Percentiles rank a stretch among this genome's conserved stretches.
Evolutionary conservation across 352 stramenopile species (phyloP).

Genomic region (Globisporangium nagaii): DNA sequence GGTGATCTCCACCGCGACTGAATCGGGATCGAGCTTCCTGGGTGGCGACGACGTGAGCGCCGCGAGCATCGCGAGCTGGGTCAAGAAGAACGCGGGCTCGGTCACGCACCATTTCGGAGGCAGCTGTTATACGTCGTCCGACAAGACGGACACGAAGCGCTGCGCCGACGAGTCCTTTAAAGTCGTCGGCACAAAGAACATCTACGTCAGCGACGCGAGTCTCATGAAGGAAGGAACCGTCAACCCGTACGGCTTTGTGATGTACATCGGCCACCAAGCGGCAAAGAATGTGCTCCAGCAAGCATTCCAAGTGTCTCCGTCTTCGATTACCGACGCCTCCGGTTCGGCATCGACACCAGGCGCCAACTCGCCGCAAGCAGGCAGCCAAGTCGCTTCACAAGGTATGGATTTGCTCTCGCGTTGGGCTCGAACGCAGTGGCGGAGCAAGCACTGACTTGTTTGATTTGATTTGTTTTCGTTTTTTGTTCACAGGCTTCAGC

Average conservation of each 20-base stretch:
- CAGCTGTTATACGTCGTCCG: constrained; percentile 23
- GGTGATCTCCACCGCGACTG: constrained; percentile 14
- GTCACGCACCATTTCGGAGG: constrained; percentile 25
- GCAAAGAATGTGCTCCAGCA: constrained; percentile 26
- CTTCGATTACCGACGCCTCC: background rate
- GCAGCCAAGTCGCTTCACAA: background rate
- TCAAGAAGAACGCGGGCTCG: constrained; percentile 7
- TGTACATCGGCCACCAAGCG: constrained; percentile 28
- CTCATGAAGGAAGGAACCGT: constrained; percentile 27
- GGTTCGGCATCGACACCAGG: background rate
- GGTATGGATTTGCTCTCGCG: background rate
- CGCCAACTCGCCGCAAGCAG: background rate
- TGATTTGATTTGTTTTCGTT: background rate
- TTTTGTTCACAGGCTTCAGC: background rate
- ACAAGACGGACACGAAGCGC: constrained; percentile 19
- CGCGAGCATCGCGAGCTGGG: constrained; percentile 5
- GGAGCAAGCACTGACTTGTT: background rate
- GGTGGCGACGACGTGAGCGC: background rate
- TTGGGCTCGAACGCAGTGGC: too few species aligned
- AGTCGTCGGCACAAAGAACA: constrained; percentile 21
- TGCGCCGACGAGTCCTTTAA: constrained; percentile 20
- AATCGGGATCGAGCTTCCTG: constrained; percentile 6
- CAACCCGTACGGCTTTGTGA: constrained; percentile 28
- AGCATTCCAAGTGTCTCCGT: constrained; percentile 17
- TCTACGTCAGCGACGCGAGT: constrained; percentile 22